These are phyloP conservation scores for Kodamaea hsintzibuensis DNA, from an alignment of 805 yeast species.

Conservation along the genomic window DNA sequence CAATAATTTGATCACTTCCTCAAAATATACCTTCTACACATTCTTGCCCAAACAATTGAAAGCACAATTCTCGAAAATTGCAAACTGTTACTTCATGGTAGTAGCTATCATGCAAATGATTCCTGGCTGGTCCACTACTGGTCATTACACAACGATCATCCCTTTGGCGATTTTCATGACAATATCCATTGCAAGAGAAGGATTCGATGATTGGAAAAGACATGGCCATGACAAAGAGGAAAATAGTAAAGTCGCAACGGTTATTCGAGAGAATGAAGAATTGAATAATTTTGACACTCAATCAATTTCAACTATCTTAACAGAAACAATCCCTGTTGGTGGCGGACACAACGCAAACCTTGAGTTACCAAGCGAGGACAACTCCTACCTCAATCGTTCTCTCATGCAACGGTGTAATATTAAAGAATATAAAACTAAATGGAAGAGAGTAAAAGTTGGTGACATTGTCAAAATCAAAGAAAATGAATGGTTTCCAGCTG, in stretches of 20 bases:
- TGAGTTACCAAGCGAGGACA: conserved; percentile 4
- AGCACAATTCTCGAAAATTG: conserved; percentile 91
- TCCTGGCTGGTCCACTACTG: conserved; percentile 97
- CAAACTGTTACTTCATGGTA: conserved; percentile 85
- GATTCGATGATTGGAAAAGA: conserved; percentile 87
- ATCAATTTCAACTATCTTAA: conserved; percentile 38
- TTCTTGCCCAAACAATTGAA: conserved; percentile 85
- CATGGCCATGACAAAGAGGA: conserved; percentile 85
- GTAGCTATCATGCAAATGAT: conserved; percentile 94
- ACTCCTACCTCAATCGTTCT: conserved; percentile 15
- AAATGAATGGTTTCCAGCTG: conserved; percentile 96
- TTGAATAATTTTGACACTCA: conserved; percentile 34
- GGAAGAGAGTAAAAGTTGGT: conserved; percentile 89
- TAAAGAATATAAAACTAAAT: conserved; percentile 37
- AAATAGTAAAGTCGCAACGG: conserved; percentile 49
- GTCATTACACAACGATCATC: conserved; percentile 88
- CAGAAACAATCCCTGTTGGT: conserved; percentile 33
- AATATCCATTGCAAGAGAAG: conserved; percentile 90
- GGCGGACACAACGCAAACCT: not conserved
- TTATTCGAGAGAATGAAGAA: conserved; percentile 33
- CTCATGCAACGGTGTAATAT: conserved; percentile 33
- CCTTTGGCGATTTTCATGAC: conserved; percentile 85
- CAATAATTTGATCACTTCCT: conserved; percentile 75
- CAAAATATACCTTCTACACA: conserved; percentile 77
- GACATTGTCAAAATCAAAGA: conserved; percentile 70